Conservation (phyloP, 2,329 filamentous ascomycete genomes). For the Arthrobotrys entomopaga region DNA sequence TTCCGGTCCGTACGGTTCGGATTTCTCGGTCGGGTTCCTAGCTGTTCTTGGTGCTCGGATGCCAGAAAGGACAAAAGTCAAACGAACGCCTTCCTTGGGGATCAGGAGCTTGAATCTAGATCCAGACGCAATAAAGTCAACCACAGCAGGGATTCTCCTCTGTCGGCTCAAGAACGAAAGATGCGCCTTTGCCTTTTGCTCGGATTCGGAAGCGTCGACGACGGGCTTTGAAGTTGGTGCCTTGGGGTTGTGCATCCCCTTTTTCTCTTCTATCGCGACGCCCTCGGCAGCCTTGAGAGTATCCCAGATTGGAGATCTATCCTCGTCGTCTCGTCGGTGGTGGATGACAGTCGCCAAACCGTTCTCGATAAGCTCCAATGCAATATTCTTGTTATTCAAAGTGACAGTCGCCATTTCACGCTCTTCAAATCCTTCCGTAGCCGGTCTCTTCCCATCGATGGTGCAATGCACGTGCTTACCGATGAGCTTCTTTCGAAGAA, state of each 20-base stretch:
- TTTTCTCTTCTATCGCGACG: slow-evolving; percentile 83
- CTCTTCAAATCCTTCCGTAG: slow-evolving; percentile 89
- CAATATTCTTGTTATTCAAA: slow-evolving; percentile 73
- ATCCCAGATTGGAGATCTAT: slow-evolving; percentile 93
- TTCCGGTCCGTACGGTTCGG: slow-evolving; percentile 94
- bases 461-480: slow-evolving; percentile 92
- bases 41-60: slow-evolving; percentile 91
- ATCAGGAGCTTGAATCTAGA: slow-evolving; percentile 92
- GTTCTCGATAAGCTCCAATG: slow-evolving; percentile 68
- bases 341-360: slow-evolving; percentile 94
- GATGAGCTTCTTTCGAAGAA: slow-evolving; percentile 89
- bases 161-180: slow-evolving; percentile 86
- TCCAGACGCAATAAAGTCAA: slow-evolving; percentile 98
- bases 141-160: slow-evolving; percentile 89
- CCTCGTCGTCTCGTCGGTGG: slow-evolving; percentile 92
- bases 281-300: slow-evolving; percentile 83
- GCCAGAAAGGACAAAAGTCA: slow-evolving; percentile 92
- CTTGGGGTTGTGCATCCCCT: slow-evolving; percentile 95
- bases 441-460: slow-evolving; percentile 86
- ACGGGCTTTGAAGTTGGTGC: slow-evolving; percentile 82
- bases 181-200: slow-evolving; percentile 96
- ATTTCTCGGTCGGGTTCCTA: slow-evolving; percentile 79
- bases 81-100: slow-evolving; percentile 89
- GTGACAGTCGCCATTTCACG: slow-evolving; percentile 91
- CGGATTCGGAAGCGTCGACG: slow-evolving; percentile 87